phyloP scores from a whole-genome alignment of 1,139 yeast genomes.

The Hemisphaericaspora subhashii region DNA sequence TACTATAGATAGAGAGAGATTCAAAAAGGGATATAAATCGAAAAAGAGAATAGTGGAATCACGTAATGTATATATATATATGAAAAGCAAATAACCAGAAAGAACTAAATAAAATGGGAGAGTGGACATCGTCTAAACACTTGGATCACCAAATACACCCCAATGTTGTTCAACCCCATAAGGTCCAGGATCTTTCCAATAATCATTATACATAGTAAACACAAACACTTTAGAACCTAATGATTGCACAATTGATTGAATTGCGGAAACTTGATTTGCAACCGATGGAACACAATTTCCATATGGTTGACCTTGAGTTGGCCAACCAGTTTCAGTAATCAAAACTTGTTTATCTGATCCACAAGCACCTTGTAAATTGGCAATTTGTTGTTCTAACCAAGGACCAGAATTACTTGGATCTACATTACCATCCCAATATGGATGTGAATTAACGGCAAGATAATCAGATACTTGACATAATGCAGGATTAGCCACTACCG shows the following conservation, averaged over 20 bases:
- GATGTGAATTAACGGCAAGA: constrained; percentile 80
- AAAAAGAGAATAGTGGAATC: too few relatives aligned
- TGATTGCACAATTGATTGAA: constrained; percentile 51
- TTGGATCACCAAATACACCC: constrained; percentile 54
- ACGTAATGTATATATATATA: too few relatives aligned
- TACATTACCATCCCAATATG: constrained; percentile 74
- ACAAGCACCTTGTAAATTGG: constrained; percentile 66
- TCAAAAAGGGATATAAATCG: too few relatives aligned
- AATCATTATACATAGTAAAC: constrained; percentile 74
- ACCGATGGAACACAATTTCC: constrained; percentile 73
- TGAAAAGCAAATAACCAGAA: too few relatives aligned
- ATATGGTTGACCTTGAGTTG: constrained; percentile 63
- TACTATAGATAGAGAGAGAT: too few relatives aligned
- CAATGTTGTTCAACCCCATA: constrained; percentile 70
- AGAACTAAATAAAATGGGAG: too few relatives aligned
- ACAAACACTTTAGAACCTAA: constrained; percentile 59
- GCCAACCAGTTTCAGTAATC: constrained; percentile 84
- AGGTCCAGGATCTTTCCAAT: constrained; percentile 74
- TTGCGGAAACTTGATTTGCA: constrained; percentile 60
- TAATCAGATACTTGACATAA: constrained; percentile 73
- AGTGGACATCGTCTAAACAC: too few relatives aligned
- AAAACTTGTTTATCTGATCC: constrained; percentile 56
- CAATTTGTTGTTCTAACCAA: constrained; percentile 68
- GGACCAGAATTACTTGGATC: constrained; percentile 66
- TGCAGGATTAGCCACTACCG: constrained; percentile 68